Evolutionary conservation across 2,329 filamentous ascomycete genomes (phyloP), one percentile per base, ranked within the genome.

Genomic region (Alternaria hordeiaustralica): DNA sequence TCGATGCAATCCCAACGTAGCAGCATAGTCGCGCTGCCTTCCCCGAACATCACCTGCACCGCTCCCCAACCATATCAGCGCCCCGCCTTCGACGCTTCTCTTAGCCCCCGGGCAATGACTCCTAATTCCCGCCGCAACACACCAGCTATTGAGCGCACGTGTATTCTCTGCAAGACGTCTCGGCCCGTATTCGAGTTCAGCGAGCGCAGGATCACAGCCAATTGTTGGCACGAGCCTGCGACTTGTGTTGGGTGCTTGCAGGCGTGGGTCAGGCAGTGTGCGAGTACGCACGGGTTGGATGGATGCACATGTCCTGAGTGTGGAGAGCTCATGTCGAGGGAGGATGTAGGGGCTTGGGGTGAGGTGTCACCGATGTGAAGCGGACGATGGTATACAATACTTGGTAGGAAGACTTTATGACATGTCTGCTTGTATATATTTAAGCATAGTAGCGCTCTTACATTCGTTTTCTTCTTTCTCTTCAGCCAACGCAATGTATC

Each of bases 261-360:
- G 55, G 46, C 58, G 1, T 75, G 75, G 69, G 65, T 79, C 2
- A 65, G 71, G n/a, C 61, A 61, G 11, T 71, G 70, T 53, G 64
- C 74, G 30, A 63, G 67, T 15, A 66, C 53, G 4, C 63, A 58
- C 26, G 66, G 71, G 6, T 68, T 66, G 57, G 67, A 69, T 12
- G 59, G 62, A 15, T 74, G 69, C 25, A 65, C 64, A 7, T 79
- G 76, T 67, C 75, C 74, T 0, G 76, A 79, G 57, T 79, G 76
- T 45, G 68, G 69, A 4, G 71, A 76, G 55, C 12, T 23, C 0
- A 71, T 78, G 68, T 56, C 56, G 0, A 70, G 69, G 10, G 72
- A 74, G 15, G 76, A 78, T 55, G 62, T 77, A 5, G 61, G 64
- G 46, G 63, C 65, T 55, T 74, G 75, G 58, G 69, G 68, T n/a